These are phyloP conservation scores for Vaccinium vitisidaea DNA, from an alignment of 148 eudicot species.

Conservation along the genomic window DNA sequence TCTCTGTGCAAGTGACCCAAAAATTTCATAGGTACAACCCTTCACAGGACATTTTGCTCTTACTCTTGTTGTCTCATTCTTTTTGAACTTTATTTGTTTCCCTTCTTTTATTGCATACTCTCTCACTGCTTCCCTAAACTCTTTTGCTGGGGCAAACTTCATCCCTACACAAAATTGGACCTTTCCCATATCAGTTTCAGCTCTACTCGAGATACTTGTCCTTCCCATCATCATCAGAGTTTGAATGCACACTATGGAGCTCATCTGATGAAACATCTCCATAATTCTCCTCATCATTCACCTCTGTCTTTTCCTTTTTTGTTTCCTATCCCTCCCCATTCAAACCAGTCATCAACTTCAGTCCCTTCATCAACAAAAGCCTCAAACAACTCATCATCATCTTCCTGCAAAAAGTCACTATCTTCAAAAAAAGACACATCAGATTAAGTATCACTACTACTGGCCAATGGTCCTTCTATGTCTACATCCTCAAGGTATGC, in stretches of 20 bases:
- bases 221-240: no score
- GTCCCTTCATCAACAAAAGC: not conserved
- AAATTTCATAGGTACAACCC: no score
- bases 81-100: no score
- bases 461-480: no score
- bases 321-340: not conserved
- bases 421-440: not conserved
- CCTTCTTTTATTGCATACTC: not conserved
- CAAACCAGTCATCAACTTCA: not conserved
- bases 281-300: no score
- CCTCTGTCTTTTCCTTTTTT: not conserved
- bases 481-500: no score
- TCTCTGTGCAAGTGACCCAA: no score
- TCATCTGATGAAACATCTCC: not conserved
- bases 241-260: not conserved
- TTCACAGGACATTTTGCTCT: no score
- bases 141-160: no score
- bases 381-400: not conserved
- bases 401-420: not conserved
- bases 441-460: no score
- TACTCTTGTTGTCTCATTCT: no score
- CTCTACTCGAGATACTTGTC: not conserved
- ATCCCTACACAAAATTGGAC: not conserved
- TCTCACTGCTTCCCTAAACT: not conserved
- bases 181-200: not conserved